Percentiles rank a stretch among this genome's conserved stretches.
Conservation (phyloP, 495 filamentous ascomycete genomes). For the Beverwykella pulmonaria region DNA sequence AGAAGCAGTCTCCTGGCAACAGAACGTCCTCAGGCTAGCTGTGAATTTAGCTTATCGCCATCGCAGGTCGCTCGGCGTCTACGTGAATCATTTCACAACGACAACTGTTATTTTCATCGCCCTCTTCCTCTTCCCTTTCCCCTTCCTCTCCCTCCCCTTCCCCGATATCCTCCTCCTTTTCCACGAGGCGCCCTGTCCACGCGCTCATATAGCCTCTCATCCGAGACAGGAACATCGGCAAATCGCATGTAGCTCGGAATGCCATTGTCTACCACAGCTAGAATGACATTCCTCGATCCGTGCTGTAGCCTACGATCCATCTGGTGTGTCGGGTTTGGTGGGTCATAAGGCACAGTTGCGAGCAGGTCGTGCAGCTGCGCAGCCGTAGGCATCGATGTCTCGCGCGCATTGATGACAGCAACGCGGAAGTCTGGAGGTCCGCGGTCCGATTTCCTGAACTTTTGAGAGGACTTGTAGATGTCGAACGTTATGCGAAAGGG, state of each 20-base stretch:
- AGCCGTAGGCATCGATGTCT: conserved; percentile 69
- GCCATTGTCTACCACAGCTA: conserved; percentile 88
- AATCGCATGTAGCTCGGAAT: conserved; percentile 84
- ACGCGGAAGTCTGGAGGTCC: conserved; percentile 80
- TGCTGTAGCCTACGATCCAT: conserved; percentile 63
- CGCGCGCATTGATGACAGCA: conserved; percentile 74
- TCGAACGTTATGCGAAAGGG: conserved; percentile 72
- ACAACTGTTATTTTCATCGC: background rate
- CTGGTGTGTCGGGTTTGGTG: conserved; percentile 47
- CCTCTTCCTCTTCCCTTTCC: conserved; percentile 48
- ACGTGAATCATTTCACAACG: no score
- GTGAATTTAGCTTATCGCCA: background rate
- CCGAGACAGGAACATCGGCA: conserved; percentile 74
- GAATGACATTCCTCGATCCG: conserved; percentile 77
- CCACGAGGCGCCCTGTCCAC: conserved; percentile 44
- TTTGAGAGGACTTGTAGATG: conserved; percentile 66
- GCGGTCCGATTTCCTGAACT: conserved; percentile 74
- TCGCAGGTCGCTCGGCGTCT: no score
- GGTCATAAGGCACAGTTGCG: conserved; percentile 65
- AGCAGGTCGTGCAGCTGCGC: conserved; percentile 70
- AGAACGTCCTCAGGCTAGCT: background rate
- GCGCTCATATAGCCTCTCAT: conserved; percentile 67
- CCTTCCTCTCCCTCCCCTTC: conserved; percentile 50
- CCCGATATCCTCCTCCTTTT: conserved; percentile 46
- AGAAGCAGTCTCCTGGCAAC: no score